Conservation (phyloP, 495 filamentous ascomycete genomes). For the Immersiella caudata region DNA sequence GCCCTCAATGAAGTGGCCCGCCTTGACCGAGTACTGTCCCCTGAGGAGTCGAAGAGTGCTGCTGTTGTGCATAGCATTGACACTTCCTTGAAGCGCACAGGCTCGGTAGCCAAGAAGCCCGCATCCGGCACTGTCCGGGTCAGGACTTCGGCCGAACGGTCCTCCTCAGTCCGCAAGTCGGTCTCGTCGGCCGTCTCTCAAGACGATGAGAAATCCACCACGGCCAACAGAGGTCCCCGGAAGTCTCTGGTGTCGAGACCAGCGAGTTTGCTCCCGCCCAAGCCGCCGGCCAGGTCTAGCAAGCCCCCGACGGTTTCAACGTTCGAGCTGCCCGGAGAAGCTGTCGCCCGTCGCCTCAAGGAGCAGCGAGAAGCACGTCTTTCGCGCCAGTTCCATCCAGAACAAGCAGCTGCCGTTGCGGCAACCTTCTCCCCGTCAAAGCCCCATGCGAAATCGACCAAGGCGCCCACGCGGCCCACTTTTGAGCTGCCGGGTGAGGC, state of each 20-base stretch:
- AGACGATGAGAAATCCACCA: constrained; percentile 33
- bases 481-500: constrained; percentile 78
- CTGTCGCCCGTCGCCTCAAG: constrained; percentile 63
- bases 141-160: constrained; percentile 30
- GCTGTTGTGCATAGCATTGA: not conserved
- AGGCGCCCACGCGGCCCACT: constrained; percentile 60
- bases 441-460: constrained; percentile 58
- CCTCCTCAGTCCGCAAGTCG: constrained; percentile 38
- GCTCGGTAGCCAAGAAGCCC: constrained; percentile 25
- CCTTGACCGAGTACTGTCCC: constrained; percentile 42
- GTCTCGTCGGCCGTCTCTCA: constrained; percentile 40
- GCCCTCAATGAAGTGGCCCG: constrained; percentile 48
- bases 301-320: constrained; percentile 66
- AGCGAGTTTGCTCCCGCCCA: constrained; percentile 50
- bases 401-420: constrained; percentile 35
- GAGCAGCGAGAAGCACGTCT: constrained; percentile 54
- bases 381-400: constrained; percentile 38
- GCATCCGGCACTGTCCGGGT: constrained; percentile 28
- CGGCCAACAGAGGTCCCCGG: constrained; percentile 24
- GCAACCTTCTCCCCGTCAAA: constrained; percentile 40
- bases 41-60: constrained; percentile 26
- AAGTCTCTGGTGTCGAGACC: constrained; percentile 38
- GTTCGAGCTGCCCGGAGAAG: constrained; percentile 74
- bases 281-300: constrained; percentile 53
- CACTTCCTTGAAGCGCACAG: constrained; percentile 21